Evolutionary conservation across 1,284 basidiomycete species (phyloP).

Genomic region (Trametes polyzona): DNA sequence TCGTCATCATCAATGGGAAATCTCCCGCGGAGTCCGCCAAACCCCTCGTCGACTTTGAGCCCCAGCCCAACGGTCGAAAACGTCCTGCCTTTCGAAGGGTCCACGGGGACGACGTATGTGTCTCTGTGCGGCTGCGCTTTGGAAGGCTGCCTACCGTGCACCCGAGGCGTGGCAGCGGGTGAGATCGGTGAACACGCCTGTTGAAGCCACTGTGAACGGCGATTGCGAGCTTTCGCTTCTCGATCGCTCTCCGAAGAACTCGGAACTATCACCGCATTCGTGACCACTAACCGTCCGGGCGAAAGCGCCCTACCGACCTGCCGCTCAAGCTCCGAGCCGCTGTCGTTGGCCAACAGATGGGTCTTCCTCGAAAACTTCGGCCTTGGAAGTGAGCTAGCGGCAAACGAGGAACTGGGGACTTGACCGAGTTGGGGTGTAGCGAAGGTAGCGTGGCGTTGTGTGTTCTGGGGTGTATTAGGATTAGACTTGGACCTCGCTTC

Average conservation of each 20-base stretch:
- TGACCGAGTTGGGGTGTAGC: conserved; percentile 10
- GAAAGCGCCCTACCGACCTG: conserved; percentile 33
- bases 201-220: conserved; percentile 6
- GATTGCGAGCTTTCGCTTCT: conserved; percentile 10
- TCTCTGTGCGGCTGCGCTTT: not conserved
- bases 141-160: not conserved
- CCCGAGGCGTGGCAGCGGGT: not conserved
- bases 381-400: conserved; percentile 22
- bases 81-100: not conserved
- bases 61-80: conserved; percentile 21
- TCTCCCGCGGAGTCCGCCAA: not conserved
- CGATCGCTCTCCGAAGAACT: conserved; percentile 49
- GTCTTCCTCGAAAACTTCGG: conserved; percentile 1
- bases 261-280: conserved; percentile 52
- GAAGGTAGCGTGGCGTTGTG: conserved; percentile 3
- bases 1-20: conserved; percentile 15
- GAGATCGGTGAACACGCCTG: not conserved
- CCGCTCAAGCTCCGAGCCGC: conserved; percentile 36
- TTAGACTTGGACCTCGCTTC: conserved; percentile 20
- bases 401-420: not conserved
- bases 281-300: conserved; percentile 50
- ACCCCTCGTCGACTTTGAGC: conserved; percentile 16
- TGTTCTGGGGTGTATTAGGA: conserved; percentile 19
- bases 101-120: not conserved
- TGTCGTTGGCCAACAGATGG: conserved; percentile 22